Conservation (phyloP, 345 rosid genomes). For the Capsella bursapastoris region DNA sequence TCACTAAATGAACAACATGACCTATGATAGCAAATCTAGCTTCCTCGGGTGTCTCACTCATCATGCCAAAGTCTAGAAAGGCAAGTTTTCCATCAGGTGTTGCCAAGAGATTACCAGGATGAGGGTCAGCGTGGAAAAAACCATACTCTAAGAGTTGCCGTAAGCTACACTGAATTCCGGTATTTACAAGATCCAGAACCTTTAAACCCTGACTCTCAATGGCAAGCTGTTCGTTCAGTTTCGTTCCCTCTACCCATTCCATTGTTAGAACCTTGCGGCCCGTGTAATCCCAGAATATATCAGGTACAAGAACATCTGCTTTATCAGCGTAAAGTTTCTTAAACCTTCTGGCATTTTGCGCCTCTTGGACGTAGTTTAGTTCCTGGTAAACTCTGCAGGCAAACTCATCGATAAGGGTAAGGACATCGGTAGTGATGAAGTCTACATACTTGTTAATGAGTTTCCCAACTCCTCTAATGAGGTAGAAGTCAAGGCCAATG, state of each 20-base stretch:
- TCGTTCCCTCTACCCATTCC: constrained; percentile 98
- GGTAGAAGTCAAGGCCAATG: constrained; percentile 91
- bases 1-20: constrained; percentile 90
- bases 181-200: constrained; percentile 91
- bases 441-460: constrained; percentile 79
- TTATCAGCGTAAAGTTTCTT: constrained; percentile 91
- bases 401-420: constrained; percentile 89
- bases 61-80: constrained; percentile 98
- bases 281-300: constrained; percentile 96
- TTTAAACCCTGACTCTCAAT: constrained; percentile 93
- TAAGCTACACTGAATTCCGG: constrained; percentile 95
- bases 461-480: constrained; percentile 77
- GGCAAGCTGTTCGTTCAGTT: constrained; percentile 83
- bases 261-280: constrained; percentile 88
- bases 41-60: constrained; percentile 99
- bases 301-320: constrained; percentile 92
- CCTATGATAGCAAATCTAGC: constrained; percentile 97
- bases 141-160: constrained; percentile 97
- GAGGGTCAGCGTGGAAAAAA: constrained; percentile 97
- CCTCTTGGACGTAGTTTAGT: constrained; percentile 98
- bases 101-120: constrained; percentile 97
- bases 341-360: constrained; percentile 93
- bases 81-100: constrained; percentile 99
- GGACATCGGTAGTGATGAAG: constrained; percentile 76
- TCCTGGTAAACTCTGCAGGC: constrained; percentile 93